Percentiles rank a stretch among this genome's conserved stretches.
Evolutionary conservation across 1,284 basidiomycete species (phyloP).

Genomic region (Quambalaria eucalypti): DNA sequence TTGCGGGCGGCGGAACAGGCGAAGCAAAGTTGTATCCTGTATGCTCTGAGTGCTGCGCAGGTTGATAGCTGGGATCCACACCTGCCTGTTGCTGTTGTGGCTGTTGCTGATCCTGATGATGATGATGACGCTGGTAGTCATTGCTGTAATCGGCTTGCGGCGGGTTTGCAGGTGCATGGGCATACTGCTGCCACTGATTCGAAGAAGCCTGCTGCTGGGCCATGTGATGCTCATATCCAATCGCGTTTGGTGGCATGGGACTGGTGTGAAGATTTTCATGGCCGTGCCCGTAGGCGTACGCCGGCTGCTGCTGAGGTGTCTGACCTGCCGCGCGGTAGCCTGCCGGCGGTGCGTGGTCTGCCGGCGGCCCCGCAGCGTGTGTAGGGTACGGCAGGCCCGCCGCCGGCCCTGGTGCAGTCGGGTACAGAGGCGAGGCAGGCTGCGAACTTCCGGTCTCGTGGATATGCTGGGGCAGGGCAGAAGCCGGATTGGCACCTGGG

Average conservation of each 20-base stretch:
- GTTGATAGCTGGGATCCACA: background rate
- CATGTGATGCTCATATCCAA: background rate
- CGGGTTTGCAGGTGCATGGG: background rate
- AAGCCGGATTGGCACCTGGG: background rate
- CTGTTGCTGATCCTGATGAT: background rate
- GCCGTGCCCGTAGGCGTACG: background rate
- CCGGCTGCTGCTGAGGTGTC: background rate
- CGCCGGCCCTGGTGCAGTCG: background rate
- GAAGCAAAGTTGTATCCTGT: too few species aligned
- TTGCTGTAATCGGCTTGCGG: background rate
- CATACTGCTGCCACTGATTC: background rate
- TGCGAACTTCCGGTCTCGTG: background rate
- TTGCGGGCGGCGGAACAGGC: too few species aligned
- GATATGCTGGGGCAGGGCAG: background rate
- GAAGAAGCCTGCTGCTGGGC: background rate
- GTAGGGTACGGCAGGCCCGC: background rate
- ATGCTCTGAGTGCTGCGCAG: background rate
- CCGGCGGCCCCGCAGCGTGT: background rate
- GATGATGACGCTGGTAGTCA: background rate
- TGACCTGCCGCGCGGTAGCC: too few species aligned
- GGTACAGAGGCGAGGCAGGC: background rate
- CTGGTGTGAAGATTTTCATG: background rate
- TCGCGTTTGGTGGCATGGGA: too few species aligned
- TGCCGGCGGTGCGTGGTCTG: background rate
- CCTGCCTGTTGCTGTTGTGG: background rate